These are phyloP conservation scores for Dactylellina sp. DNA, from an alignment of 2,329 filamentous ascomycete species.

Conservation along the genomic window DNA sequence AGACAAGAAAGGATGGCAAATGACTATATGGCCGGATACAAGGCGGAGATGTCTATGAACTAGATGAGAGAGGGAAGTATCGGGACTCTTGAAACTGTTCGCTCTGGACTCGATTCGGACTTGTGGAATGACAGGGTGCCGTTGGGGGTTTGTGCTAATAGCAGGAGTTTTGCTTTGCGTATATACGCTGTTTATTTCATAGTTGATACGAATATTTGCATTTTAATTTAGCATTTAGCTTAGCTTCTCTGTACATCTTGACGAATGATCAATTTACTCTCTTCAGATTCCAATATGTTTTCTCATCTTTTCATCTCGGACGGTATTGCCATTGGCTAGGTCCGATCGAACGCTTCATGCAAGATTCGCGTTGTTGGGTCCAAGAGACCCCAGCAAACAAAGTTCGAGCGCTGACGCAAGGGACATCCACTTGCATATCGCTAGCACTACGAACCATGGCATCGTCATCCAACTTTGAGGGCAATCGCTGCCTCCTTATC, in stretches of 20 bases:
- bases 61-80: conserved; percentile 34
- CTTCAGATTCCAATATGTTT: not conserved
- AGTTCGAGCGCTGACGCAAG: not conserved
- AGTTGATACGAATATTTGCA: conserved; percentile 21
- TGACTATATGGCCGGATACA: conserved; percentile 54
- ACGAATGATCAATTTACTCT: conserved; percentile 3
- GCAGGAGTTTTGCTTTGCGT: conserved; percentile 10
- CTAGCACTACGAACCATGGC: no score
- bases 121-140: no score
- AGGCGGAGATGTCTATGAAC: conserved; percentile 39
- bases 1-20: conserved; percentile 15
- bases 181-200: not conserved
- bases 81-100: conserved; percentile 19
- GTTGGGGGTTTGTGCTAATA: not conserved
- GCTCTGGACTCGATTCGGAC: no score
- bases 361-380: no score
- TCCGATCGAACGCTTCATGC: no score
- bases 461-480: no score
- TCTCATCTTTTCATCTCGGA: no score
- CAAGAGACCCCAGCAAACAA: no score
- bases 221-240: conserved; percentile 27
- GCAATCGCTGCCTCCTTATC: not conserved
- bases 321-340: no score
- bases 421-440: not conserved
- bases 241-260: conserved; percentile 32